Conservation (phyloP, 2,329 filamentous ascomycete species). For the Chaetomiaceae sp. region DNA sequence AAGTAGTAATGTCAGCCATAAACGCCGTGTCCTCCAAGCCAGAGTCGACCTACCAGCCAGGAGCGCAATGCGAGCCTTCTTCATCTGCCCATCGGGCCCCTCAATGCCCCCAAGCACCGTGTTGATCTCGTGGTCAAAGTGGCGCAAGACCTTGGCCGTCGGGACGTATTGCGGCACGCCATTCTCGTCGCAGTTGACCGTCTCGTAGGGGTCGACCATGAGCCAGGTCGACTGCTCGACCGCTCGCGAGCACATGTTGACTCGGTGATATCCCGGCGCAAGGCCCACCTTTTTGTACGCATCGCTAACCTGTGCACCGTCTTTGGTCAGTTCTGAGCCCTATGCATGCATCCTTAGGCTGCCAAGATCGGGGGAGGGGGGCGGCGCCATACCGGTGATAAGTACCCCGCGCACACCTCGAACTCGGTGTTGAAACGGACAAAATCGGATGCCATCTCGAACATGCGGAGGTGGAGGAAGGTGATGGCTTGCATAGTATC, state of each 20-base stretch:
- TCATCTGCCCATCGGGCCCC: slow-evolving; percentile 60
- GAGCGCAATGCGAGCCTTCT: slow-evolving; percentile 69
- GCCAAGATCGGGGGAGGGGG: too few relatives aligned
- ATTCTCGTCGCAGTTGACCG: slow-evolving; percentile 48
- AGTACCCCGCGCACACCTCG: slow-evolving; percentile 81
- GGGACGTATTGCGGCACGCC: slow-evolving; percentile 72
- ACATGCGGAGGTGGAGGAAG: slow-evolving; percentile 35
- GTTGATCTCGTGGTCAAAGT: slow-evolving; percentile 89
- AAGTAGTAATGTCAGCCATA: slow-evolving; percentile 6
- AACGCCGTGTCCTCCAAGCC: too few relatives aligned
- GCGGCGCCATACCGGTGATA: slow-evolving; percentile 62
- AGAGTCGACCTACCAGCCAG: slow-evolving; percentile 47
- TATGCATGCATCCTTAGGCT: too few relatives aligned
- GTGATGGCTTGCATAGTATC: slow-evolving; percentile 21
- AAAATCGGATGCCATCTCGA: slow-evolving; percentile 36
- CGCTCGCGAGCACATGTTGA: slow-evolving; percentile 83
- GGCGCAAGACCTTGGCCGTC: slow-evolving; percentile 83
- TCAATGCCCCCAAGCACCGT: slow-evolving; percentile 68
- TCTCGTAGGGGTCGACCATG: slow-evolving; percentile 84
- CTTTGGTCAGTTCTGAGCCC: background rate
- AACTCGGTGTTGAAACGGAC: slow-evolving; percentile 46
- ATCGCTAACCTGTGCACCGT: slow-evolving; percentile 30
- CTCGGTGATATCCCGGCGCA: slow-evolving; percentile 65
- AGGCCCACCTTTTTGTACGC: slow-evolving; percentile 75
- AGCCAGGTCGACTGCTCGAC: slow-evolving; percentile 73